A percentile compares a stretch with the other conserved stretches of the same genome.
phyloP scores from a whole-genome alignment of 805 yeast species.

The Danielozyma ontarioensis region DNA sequence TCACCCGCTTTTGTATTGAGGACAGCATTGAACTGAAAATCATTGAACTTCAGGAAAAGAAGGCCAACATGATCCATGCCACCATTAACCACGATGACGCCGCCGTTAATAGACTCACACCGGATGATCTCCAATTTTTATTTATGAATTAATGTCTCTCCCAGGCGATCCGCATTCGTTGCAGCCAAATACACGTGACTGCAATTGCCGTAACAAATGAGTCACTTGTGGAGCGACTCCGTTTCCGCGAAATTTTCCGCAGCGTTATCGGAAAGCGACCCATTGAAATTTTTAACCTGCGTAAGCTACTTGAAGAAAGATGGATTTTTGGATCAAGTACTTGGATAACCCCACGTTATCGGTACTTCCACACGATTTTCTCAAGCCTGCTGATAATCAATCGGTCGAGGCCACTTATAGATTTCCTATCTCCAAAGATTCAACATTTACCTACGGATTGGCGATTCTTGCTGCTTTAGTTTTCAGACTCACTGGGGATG shows the following conservation, averaged over 20 bases:
- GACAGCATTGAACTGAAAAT: conserved; percentile 96
- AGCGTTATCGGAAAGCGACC: too few species aligned
- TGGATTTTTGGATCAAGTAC: conserved; percentile 52
- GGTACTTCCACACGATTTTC: conserved; percentile 82
- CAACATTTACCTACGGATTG: conserved; percentile 48
- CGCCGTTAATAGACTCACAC: conserved; percentile 83
- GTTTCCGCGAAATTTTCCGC: too few species aligned
- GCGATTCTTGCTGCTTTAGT: conserved; percentile 67
- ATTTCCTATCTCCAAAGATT: conserved; percentile 15
- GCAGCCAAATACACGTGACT: too few species aligned
- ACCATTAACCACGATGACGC: conserved; percentile 90
- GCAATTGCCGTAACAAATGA: too few species aligned
- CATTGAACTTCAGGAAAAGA: conserved; percentile 92
- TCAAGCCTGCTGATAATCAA: conserved; percentile 66
- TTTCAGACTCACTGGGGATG: conserved; percentile 87
- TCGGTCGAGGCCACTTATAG: conserved; percentile 56
- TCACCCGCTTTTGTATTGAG: conserved; percentile 89
- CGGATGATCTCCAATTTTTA: conserved; percentile 91
- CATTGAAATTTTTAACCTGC: too few species aligned
- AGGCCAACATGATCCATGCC: conserved; percentile 97
- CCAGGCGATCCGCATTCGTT: too few species aligned
- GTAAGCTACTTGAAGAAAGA: too few species aligned
- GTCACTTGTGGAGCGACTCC: too few species aligned
- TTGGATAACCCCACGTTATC: conserved; percentile 81
- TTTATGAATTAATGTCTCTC: conserved; percentile 74